Percentiles rank a stretch among this genome's conserved stretches.
Conservation (phyloP, 2,329 filamentous ascomycete species). For the Cordyceps tenuipes region DNA sequence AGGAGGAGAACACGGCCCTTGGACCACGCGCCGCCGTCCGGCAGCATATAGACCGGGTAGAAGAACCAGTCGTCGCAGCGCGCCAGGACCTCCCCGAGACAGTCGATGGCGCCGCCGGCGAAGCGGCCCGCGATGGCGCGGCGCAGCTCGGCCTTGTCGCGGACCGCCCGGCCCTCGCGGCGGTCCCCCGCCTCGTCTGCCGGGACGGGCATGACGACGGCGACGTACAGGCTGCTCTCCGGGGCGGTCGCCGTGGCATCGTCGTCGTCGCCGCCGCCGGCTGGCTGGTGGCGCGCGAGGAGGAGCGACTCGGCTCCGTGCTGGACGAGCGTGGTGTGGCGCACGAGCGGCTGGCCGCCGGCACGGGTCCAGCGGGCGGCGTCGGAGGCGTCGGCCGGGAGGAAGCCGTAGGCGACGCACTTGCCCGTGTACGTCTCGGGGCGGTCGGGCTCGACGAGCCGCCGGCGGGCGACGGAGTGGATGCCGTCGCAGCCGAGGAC, state of each 20-base stretch:
- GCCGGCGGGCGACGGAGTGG: slow-evolving; percentile 26
- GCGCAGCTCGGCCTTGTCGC: slow-evolving; percentile 17
- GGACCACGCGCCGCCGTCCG: slow-evolving; percentile 25
- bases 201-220: slow-evolving; percentile 17
- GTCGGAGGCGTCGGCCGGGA: slow-evolving; percentile 7
- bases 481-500: slow-evolving; percentile 32
- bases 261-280: background rate
- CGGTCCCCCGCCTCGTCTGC: background rate
- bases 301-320: slow-evolving; percentile 17
- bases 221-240: slow-evolving; percentile 14
- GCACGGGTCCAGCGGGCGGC: slow-evolving; percentile 10
- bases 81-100: slow-evolving; percentile 16
- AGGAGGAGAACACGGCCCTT: slow-evolving; percentile 37
- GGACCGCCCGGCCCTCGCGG: slow-evolving; percentile 18
- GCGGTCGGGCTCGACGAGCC: slow-evolving; percentile 19
- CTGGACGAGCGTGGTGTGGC: slow-evolving; percentile 18
- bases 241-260: too few species aligned
- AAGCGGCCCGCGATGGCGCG: slow-evolving; percentile 14
- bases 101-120: slow-evolving; percentile 13
- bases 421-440: slow-evolving; percentile 27
- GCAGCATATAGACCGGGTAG: slow-evolving; percentile 28
- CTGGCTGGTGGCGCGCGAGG: slow-evolving; percentile 16
- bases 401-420: slow-evolving; percentile 18
- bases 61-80: slow-evolving; percentile 23
- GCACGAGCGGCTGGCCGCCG: slow-evolving; percentile 17